Evolutionary conservation across 768 basidiomycete genomes (phyloP), one percentile per base, ranked within the genome.

Genomic region (Mycena epipterygia): DNA sequence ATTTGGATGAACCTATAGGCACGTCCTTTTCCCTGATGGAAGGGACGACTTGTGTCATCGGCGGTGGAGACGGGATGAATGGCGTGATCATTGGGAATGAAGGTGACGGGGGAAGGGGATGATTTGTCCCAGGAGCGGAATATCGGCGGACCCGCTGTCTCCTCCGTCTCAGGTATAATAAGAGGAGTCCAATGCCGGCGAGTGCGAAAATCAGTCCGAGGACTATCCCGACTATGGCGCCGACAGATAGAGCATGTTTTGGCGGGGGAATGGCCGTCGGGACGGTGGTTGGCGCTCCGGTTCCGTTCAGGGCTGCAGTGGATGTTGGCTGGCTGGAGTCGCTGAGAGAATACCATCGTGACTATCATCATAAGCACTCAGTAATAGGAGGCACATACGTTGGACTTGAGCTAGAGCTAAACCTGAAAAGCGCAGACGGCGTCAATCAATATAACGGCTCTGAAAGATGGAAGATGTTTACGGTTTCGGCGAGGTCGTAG

Each of bases 151-250:
- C 62, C 39, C 30, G 39, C 51, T 55, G 62, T 12, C 62, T 29
- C 39, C 51, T 53, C 27, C 62, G 41, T 64, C 52, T 53, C n/a
- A 64, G 41, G 51, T 33, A 64, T 17, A 64, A 64, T 39, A 64
- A 23, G 39, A 64, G 51, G 41, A 64, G 29, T 0, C 30, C 62
- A 19, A 64, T 55, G 3, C 29, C 62, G 41, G 25, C 17, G 51
- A 64, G 39, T 44, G 62, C 51, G 19, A 64, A 29, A 32, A 64
- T 39, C 27, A 64, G 62, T 17, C 17, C 62, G 51, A 64, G 9
- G 52, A 55, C 62, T 11, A 64, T 64, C 21, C 62, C 62, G 51
- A 33, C 62, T 21, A 64, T 64, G 62, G 52, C 62, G 3, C 62
- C 62, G 17, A 5, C 25, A n/a, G 62, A 5, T 17, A 64, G 4